Evolutionary conservation across 306 rosid genomes (phyloP), one percentile per base, ranked within the genome.

Genomic region (Macrotyloma uniflorum): DNA sequence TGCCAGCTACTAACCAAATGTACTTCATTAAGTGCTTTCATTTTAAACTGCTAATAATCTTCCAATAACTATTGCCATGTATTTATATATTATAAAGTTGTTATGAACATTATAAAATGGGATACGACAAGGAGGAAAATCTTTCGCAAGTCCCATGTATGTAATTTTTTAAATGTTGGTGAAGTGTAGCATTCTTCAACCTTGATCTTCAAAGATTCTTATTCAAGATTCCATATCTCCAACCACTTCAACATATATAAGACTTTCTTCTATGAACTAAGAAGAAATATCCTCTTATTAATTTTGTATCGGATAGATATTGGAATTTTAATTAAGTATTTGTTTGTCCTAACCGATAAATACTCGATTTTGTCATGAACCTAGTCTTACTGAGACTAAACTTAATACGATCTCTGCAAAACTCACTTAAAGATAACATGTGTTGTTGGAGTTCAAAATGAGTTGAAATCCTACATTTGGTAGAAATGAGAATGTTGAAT

Each of bases 1-100:
- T 82, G 85, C 81, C 78, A 75, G 74, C 68, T 54, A 18, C 36
- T 22, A 22, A 16, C 61, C 4, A n/a, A 12, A 66, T 53, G 30
- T 22, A 28, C 67, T 54, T 65, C 30, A 8, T 15, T 51, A 8
- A 46, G 4, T 5, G 40, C 46, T 45, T 23, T 80, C 40, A 51
- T 65, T 72, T 65, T 72, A 23, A 80, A 61, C 47, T 50, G 33
- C 3, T 20, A 32, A 59, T 59, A 42, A 46, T 33, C 9, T 69
- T 28, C 65, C 19, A 18, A 32, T 59, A 58, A 57, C 6, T 58
- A 6, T 10, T 40, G 1, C 26, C 54, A 55, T 14, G 1, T 38
- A 36, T 36, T 74, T n/a, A n/a, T 40, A 57, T 35, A 10, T n/a
- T 16, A 33, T 14, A 35, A 54, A 55, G 24, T 55, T 72, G 36